Evolutionary conservation across 805 yeast genomes (phyloP).

Genomic region (Kuraishia ogatae): DNA sequence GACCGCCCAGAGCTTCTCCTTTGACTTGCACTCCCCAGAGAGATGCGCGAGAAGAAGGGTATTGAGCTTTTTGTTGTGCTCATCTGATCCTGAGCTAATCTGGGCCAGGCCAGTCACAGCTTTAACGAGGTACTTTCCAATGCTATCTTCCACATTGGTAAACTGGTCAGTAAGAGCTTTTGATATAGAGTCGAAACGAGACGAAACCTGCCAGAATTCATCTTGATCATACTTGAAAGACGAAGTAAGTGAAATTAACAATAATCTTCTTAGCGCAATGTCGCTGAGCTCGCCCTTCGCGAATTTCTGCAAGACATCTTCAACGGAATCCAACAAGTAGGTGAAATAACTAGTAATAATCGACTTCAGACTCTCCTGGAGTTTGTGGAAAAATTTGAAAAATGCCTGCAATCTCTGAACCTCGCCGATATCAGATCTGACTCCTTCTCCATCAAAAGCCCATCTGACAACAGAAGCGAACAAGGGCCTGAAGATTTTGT

Average conservation of each 20-base stretch:
- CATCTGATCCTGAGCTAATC: constrained; percentile 54
- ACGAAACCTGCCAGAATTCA: constrained; percentile 89
- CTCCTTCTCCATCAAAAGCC: constrained; percentile 85
- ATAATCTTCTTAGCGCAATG: constrained; percentile 58
- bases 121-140: constrained; percentile 77
- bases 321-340: constrained; percentile 72
- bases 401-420: constrained; percentile 60
- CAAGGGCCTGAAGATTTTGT: constrained; percentile 85
- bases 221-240: constrained; percentile 87
- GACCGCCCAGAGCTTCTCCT: constrained; percentile 73
- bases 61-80: constrained; percentile 63
- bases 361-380: constrained; percentile 77
- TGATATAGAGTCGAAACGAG: constrained; percentile 71
- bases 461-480: constrained; percentile 82
- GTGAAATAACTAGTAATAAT: constrained; percentile 85
- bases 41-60: constrained; percentile 56
- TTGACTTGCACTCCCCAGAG: constrained; percentile 47
- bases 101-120: constrained; percentile 67
- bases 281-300: constrained; percentile 29
- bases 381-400: constrained; percentile 76
- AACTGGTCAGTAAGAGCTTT: constrained; percentile 60
- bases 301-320: constrained; percentile 43
- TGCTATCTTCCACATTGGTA: constrained; percentile 54
- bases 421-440: constrained; percentile 36
- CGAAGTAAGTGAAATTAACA: constrained; percentile 63